phyloP scores from a whole-genome alignment of 352 stramenopile genomes.

The Elongisporangium anandrum region DNA sequence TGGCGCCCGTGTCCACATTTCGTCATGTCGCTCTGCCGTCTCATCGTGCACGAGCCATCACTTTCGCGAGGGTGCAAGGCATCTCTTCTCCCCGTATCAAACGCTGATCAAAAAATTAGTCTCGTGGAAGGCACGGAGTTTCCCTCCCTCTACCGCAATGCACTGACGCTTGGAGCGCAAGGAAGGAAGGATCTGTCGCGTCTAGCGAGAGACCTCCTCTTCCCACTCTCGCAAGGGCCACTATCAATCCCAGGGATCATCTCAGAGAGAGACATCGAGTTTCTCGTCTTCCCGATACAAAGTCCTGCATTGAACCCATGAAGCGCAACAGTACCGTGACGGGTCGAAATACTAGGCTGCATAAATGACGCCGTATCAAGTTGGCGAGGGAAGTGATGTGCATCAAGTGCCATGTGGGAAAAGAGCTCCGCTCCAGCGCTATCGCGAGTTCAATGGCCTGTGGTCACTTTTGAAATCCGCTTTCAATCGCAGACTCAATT shows the following conservation, averaged over 20 bases:
- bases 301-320: not conserved
- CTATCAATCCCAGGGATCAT: too few species aligned
- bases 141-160: too few species aligned
- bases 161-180: too few species aligned
- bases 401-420: not conserved
- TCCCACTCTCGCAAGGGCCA: not conserved
- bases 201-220: not conserved
- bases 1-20: not conserved
- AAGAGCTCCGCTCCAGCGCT: not conserved
- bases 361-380: not conserved
- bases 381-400: not conserved
- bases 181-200: too few species aligned
- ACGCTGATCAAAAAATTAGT: not conserved
- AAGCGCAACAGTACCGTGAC: not conserved
- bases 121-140: not conserved
- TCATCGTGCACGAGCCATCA: not conserved
- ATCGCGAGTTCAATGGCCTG: not conserved
- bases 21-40: not conserved
- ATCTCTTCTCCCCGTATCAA: not conserved
- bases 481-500: conserved; percentile 1
- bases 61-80: not conserved
- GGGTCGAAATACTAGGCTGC: not conserved
- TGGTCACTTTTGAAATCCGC: not conserved
- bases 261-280: not conserved
- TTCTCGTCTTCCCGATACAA: not conserved